Conservation (phyloP, 495 filamentous ascomycete species). For the Penicillium lagena region DNA sequence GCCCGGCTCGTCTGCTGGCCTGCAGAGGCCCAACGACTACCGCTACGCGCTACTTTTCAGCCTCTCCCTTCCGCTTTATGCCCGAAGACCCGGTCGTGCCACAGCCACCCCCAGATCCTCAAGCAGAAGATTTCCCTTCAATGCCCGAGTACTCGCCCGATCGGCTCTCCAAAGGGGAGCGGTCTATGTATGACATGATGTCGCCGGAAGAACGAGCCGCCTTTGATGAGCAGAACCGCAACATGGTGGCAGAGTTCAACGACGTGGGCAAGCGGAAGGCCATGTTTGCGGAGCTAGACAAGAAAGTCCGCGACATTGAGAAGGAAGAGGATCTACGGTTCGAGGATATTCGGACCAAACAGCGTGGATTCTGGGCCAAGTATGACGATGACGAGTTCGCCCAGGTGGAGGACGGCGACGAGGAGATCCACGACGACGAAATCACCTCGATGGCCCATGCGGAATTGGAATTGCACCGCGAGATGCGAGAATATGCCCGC, state of each 20-base stretch:
- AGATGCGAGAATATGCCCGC: slow-evolving; percentile 81
- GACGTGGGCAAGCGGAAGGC: slow-evolving; percentile 23
- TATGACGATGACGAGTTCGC: slow-evolving; percentile 47
- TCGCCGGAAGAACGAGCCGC: slow-evolving; percentile 37
- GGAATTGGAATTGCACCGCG: slow-evolving; percentile 83
- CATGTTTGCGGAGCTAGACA: slow-evolving; percentile 26
- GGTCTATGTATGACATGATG: slow-evolving; percentile 41
- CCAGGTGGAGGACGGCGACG: slow-evolving; percentile 52
- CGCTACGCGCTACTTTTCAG: slow-evolving; percentile 32
- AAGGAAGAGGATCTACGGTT: slow-evolving; percentile 27
- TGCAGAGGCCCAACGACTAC: slow-evolving; percentile 20
- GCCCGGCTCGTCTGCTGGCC: slow-evolving; percentile 24
- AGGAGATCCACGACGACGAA: slow-evolving; percentile 68
- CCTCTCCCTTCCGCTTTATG: slow-evolving; percentile 27
- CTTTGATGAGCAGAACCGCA: slow-evolving; percentile 36
- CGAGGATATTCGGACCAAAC: slow-evolving; percentile 21
- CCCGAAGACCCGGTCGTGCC: slow-evolving; percentile 32
- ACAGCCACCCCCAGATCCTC: slow-evolving; percentile 23
- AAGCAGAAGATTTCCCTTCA: slow-evolving; percentile 25
- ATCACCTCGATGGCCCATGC: slow-evolving; percentile 74
- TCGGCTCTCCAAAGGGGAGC: slow-evolving; percentile 31
- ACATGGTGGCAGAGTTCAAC: slow-evolving; percentile 34
- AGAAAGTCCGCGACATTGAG: slow-evolving; percentile 24
- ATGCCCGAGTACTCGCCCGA: slow-evolving; percentile 36
- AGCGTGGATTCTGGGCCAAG: slow-evolving; percentile 45